Evolutionary conservation across 805 yeast genomes (phyloP), one percentile per base, ranked within the genome.

Genomic region (Wickerhamomyces chaumierensis): DNA sequence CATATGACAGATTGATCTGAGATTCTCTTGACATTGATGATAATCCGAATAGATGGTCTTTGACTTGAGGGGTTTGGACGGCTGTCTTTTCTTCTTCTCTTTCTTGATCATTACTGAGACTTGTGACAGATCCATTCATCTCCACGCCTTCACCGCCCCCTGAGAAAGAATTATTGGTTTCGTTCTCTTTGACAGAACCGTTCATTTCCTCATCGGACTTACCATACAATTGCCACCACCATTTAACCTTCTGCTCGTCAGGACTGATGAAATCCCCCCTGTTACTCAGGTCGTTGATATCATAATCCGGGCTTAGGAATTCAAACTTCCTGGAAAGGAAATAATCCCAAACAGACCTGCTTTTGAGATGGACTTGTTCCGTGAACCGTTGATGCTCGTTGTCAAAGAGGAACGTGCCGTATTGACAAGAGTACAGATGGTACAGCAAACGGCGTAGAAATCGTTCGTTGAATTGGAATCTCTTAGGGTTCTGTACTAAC

Each of bases 321-420:
- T 88, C 95, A 11, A 56, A 56, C 16, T 67, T 66, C 18, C 96
- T 65, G 5, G 94, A 82, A 39, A 76, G 66, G 62, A 92, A 90
- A 55, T 92, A 88, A 57, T 88, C 95, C 97, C 97, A 88, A 1
- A 82, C 95, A 13, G 90, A 77, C 27, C 83, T 68, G 0, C 96
- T 82, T 12, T 67, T 62, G 3, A 75, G 57, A 11, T 66, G 55
- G 20, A 65, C 58, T n/a, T 60, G 61, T 7, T 61, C 49, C 39
- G 17, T 23, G 2, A n/a, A 13, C 13, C 77, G 61, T 42, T 85
- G 94, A 36, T 59, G 56, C 53, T 92, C 96, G 34, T 72, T 69
- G 52, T 92, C 81, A 47, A 73, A 77, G 38, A 92, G 56, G 50
- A 92, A 92, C 1, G 95, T 78, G 3, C 97, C 97, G 58, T 87